Evolutionary conservation across 2,329 filamentous ascomycete species (phyloP), one percentile per base, ranked within the genome.

Genomic region (Aureobasidium vineae): DNA sequence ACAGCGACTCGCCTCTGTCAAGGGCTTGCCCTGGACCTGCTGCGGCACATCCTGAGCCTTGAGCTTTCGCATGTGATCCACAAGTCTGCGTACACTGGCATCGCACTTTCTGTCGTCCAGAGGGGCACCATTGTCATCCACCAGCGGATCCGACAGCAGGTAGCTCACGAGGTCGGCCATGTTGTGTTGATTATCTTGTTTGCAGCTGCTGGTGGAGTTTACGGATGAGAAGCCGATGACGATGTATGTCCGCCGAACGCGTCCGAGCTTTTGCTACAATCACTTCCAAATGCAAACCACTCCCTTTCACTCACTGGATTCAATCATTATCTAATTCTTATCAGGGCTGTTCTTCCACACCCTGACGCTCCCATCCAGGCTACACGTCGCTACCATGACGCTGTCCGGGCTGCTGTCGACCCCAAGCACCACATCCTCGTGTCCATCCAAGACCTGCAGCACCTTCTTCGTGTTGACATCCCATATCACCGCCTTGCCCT

Each of bases 401-500:
- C 81, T 80, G 11, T 79, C 79, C 31, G 81, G 80, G 73, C 85
- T 85, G 7, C 87, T 84, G 70, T 88, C 83, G 13, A 88, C 86
- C 0, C 82, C 80, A 41, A 88, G 75, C 6, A 90, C 84, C 3
- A 83, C 81, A 49, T 85, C 86, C 1, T 83, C 81, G 68, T 87
- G 85, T 1, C 82, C 82, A 31, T 83, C 78, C 11, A 87, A 74
- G 23, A 80, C 79, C 81, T 97, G 93, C 23, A 97, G 80, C 2
- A 96, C 80, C 65, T 90, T 87, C 77, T 98, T 99, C 74, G 83
- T 91, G 68, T 86, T 88, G 16, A 97, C 91, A 72, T 98, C 92
- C 95, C 95, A 99, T 64, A 96, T 84, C 19, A 96, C 82, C 13
- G 97, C 85, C 54, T 87, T 85, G 19, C 93, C 92, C 72, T 97